Base-by-base conservation (phyloP, 2,329 filamentous ascomycete species). In the Phialophora macrospora region DNA sequence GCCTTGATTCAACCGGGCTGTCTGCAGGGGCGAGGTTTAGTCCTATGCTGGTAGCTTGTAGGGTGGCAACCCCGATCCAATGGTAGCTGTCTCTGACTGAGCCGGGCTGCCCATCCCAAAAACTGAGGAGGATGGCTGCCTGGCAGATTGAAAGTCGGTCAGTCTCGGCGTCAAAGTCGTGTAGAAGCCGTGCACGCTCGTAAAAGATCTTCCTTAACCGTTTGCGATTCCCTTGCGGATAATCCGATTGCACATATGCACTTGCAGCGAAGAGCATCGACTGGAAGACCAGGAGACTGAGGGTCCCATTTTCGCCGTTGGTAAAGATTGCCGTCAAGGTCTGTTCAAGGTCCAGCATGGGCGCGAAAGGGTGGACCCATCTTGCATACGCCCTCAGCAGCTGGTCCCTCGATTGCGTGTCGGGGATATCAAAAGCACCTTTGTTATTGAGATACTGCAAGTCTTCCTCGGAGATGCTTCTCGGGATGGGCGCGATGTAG, bases 81-180 rank as follows among this genome's bases (percentile, higher is more conserved):
- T 97, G 93, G 90, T 94, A 97, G 55, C 93, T 97, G 77, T 97
- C 94, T 77, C 97, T 97, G 75, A 97, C 92, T 76, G 97, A 93
- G 78, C 97, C 93, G 0, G 93, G 93, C 9, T 93, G 96, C 78
- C 97, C 93, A 76, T 97, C 97, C 90, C 94, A 98, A 77, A 96
- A 97, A 4, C 93, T 97, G 90, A 97, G 93, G 64, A 97, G 84
- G 24, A 97, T 83, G 28, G 97, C 83, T 4, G 91, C 90, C 78
- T 97, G 94, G 14, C 97, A 92, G 26, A 97, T 85, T 22, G 92
- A 87, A 64, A 97, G 88, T 58, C 93, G 90, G 76, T 97, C 93
- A 55, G 88, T 87, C 78, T 98, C 94, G 77, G 96, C 96, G 77
- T 97, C 93, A 72, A 97, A 96, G 76, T 97, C 93, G 78, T 97